Conservation (phyloP, 1,284 basidiomycete species). For the Blastosporella zonata region DNA sequence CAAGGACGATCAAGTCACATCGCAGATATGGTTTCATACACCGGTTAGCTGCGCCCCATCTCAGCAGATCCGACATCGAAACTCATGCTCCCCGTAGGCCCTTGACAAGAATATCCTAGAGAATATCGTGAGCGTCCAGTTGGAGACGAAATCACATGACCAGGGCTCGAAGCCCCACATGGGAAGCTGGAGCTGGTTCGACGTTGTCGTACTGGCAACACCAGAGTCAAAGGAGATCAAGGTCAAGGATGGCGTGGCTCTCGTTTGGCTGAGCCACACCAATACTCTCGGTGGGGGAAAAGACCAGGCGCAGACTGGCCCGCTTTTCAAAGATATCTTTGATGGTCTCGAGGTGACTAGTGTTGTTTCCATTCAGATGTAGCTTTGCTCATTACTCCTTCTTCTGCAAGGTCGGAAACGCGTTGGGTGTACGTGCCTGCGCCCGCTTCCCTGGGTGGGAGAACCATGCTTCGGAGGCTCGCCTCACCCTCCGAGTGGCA, state of each 20-base stretch:
- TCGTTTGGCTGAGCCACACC: conserved; percentile 26
- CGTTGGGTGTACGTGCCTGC: conserved; percentile 24
- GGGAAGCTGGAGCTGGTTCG: conserved; percentile 28
- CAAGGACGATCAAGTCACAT: conserved; percentile 13
- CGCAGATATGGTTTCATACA: conserved; percentile 25
- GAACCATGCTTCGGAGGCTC: conserved; percentile 21
- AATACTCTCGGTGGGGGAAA: conserved; percentile 15
- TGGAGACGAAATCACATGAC: conserved; percentile 27
- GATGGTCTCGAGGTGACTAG: conserved; percentile 16
- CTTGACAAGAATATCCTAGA: conserved; percentile 14
- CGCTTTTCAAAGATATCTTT: conserved; percentile 25
- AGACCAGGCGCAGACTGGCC: conserved; percentile 6
- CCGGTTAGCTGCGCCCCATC: conserved; percentile 3
- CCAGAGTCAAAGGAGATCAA: conserved; percentile 17
- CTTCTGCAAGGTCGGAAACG: conserved; percentile 21
- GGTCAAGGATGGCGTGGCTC: conserved; percentile 21
- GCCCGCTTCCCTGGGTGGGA: conserved; percentile 26
- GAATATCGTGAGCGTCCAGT: conserved; percentile 24
- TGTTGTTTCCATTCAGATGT: neutral
- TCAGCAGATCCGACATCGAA: neutral
- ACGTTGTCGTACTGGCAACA: conserved; percentile 23
- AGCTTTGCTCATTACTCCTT: neutral
- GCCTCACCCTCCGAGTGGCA: conserved; percentile 22
- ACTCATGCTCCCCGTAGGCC: conserved; percentile 1
- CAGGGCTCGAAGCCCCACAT: conserved; percentile 20